phyloP scores from a whole-genome alignment of 1,139 yeast genomes.

The Kurtzmaniella natalensis region DNA sequence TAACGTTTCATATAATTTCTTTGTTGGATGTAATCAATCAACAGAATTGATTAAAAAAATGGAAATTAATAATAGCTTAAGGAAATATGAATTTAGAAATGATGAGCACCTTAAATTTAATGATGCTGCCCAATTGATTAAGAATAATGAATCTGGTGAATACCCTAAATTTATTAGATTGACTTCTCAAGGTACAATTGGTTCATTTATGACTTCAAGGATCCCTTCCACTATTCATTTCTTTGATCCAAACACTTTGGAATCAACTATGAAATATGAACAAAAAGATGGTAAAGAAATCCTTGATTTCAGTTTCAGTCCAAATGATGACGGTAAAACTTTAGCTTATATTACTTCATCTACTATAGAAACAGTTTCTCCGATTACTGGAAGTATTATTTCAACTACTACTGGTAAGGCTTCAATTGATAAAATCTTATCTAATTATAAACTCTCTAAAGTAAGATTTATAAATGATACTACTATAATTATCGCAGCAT shows the following conservation, averaged over 20 bases:
- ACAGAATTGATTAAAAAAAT: slow-evolving; percentile 46
- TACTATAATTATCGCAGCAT: slow-evolving; percentile 54
- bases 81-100: slow-evolving; percentile 55
- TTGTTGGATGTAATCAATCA: slow-evolving; percentile 75
- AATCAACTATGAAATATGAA: slow-evolving; percentile 20
- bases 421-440: slow-evolving; percentile 22
- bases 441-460: slow-evolving; percentile 46
- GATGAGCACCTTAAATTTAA: slow-evolving; percentile 60
- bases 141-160: slow-evolving; percentile 28
- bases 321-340: slow-evolving; percentile 43
- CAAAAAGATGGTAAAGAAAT: slow-evolving; percentile 19
- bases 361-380: slow-evolving; percentile 46
- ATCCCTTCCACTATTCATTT: slow-evolving; percentile 56
- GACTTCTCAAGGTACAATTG: slow-evolving; percentile 51
- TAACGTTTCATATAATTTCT: slow-evolving; percentile 30
- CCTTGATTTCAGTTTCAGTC: slow-evolving; percentile 27
- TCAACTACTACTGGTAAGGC: slow-evolving; percentile 24
- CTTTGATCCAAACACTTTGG: slow-evolving; percentile 54
- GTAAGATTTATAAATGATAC: slow-evolving; percentile 54
- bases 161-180: slow-evolving; percentile 58
- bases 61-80: slow-evolving; percentile 68
- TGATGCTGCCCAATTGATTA: slow-evolving; percentile 52
- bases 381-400: slow-evolving; percentile 39
- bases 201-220: slow-evolving; percentile 60
- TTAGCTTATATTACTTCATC: slow-evolving; percentile 55